Evolutionary conservation across 1,284 basidiomycete genomes (phyloP), one percentile per base, ranked within the genome.

Genomic region (Sporisorium scitamineum): DNA sequence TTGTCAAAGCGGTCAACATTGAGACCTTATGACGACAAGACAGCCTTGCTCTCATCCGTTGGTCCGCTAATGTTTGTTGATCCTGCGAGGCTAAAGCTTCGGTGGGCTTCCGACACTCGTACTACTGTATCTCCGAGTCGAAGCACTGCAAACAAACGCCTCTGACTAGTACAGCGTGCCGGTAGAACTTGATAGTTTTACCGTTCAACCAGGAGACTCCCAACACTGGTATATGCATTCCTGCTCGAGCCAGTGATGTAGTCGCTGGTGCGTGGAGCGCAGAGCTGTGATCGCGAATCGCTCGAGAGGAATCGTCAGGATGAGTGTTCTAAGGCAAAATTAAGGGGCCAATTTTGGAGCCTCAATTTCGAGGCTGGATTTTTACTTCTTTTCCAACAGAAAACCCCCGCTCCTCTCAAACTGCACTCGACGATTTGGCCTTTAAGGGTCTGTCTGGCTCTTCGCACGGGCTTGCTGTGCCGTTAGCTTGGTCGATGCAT

Each of bases 101-200:
- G n/a, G n/a, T n/a, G n/a, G n/a, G n/a, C n/a, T n/a, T n/a, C n/a
- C n/a, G n/a, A n/a, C n/a, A n/a, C n/a, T n/a, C n/a, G n/a, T n/a
- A n/a, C n/a, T n/a, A n/a, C n/a, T 13, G 11, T 24, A 11, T 50
- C 47, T 50, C 29, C 27, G 14, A 31, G 29, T 31, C 2, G 27
- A 31, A 32, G 31, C n/a, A n/a, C 8, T 22, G 20, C 50, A 52
- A 52, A 52, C 32, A 52, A 52, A 52, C 50, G 50, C 50, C 50
- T n/a, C 50, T n/a, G n/a, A n/a, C n/a, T 52, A n/a, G n/a, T 20
- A 24, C 31, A 20, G n/a, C n/a, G 50, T 18, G 27, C 47, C 26
- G 47, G 47, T 27, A 31, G 26, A 48, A 48, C 16, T 31, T 16
- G 18, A 2, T 29, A 48, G 47, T 29, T 48, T 48, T 29, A 27